Conservation (phyloP, 2,329 filamentous ascomycete species). For the Colletotrichum cuscutae region DNA sequence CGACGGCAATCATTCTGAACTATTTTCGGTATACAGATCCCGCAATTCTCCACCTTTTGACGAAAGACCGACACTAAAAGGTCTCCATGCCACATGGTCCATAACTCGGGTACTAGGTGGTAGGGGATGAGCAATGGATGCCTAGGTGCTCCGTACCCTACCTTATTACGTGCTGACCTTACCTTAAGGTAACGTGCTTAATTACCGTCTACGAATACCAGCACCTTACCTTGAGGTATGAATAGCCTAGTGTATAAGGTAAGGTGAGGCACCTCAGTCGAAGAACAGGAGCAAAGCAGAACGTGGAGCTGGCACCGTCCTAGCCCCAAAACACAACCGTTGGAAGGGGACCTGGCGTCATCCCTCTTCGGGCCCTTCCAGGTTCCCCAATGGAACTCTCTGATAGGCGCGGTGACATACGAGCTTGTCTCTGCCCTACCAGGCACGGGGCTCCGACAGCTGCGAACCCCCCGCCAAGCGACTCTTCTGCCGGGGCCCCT, state of each 20-base stretch:
- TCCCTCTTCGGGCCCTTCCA: not conserved
- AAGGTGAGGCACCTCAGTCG: not conserved
- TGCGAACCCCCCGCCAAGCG: constrained; percentile 21
- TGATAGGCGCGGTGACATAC: constrained; percentile 31
- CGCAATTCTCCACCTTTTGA: not conserved
- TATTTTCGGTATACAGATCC: constrained; percentile 5
- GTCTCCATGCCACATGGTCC: not conserved
- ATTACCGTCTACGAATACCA: not conserved
- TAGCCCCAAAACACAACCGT: constrained; percentile 22
- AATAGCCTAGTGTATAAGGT: no score
- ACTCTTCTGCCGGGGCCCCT: not conserved
- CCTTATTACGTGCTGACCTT: not conserved
- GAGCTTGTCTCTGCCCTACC: constrained; percentile 35
- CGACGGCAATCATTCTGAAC: not conserved
- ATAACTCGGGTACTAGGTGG: not conserved
- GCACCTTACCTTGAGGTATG: no score
- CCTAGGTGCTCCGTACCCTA: not conserved
- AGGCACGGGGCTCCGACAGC: constrained; percentile 29
- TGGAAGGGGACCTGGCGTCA: constrained; percentile 31
- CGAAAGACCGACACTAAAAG: not conserved
- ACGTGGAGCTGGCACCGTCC: constrained; percentile 24
- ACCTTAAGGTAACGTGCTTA: not conserved
- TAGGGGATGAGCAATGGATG: not conserved
- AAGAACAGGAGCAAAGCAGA: not conserved
- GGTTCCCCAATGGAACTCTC: constrained; percentile 13